Conservation (phyloP, 2,329 filamentous ascomycete species). For the Cyphellophora attinorum region DNA sequence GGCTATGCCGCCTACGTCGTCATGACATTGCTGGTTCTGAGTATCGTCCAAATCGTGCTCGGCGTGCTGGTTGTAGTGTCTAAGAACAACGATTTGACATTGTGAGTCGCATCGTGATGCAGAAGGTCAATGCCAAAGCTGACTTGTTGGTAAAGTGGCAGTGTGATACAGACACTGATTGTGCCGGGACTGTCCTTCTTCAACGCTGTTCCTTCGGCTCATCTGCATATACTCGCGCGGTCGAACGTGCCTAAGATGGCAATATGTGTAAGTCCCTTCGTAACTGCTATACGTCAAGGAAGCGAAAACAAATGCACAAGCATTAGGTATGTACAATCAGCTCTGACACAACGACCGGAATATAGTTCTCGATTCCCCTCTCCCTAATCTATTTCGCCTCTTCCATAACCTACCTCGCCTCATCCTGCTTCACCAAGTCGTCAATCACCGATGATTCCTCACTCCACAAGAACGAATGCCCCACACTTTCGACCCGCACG, state of each 20-base stretch:
- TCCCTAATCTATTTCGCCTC: constrained; percentile 10
- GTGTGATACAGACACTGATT: constrained; percentile 17
- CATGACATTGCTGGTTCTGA: constrained; percentile 10
- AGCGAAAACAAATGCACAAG: no score
- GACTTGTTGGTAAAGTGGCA: constrained; percentile 5
- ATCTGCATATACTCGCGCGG: constrained; percentile 16
- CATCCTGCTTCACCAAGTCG: constrained; percentile 4
- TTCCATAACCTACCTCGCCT: constrained; percentile 13
- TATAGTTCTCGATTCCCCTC: constrained; percentile 12
- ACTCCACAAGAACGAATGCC: constrained; percentile 15
- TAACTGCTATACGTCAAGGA: no score
- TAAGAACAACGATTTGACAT: constrained; percentile 12
- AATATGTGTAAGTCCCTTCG: no score
- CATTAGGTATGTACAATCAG: no score
- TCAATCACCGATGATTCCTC: not conserved
- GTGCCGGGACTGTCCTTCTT: constrained; percentile 17
- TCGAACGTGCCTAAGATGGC: constrained; percentile 15
- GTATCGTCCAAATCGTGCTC: constrained; percentile 16
- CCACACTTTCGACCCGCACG: constrained; percentile 5
- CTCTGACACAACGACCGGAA: no score
- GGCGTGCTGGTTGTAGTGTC: constrained; percentile 15
- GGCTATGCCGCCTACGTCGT: constrained; percentile 13
- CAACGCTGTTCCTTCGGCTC: constrained; percentile 16
- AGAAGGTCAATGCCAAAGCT: not conserved
- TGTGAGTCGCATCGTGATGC: constrained; percentile 6